A percentile compares a stretch with the other conserved stretches of the same genome.
These are phyloP conservation scores for Metroxylon sagu DNA, from an alignment of 176 grass and related monocot genomes.

Conservation along the genomic window DNA sequence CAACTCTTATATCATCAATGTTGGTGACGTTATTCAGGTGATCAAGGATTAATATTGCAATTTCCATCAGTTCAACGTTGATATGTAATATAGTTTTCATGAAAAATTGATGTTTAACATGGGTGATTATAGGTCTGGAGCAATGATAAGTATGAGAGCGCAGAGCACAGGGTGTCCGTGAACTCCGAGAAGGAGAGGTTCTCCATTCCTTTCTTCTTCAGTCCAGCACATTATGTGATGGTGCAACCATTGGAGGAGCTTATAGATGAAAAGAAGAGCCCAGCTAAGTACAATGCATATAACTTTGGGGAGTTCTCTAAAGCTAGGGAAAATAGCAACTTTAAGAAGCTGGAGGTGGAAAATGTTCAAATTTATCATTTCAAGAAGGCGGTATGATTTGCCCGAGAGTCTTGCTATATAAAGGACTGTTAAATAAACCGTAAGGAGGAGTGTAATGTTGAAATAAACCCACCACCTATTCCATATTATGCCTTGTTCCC, in stretches of 20 bases:
- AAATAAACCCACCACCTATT: too few species aligned
- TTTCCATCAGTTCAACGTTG: too few species aligned
- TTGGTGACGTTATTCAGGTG: constrained; percentile 72
- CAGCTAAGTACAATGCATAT: constrained; percentile 39
- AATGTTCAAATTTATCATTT: constrained; percentile 78
- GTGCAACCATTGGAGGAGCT: constrained; percentile 53
- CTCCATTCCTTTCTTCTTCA: constrained; percentile 68
- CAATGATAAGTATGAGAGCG: constrained; percentile 80
- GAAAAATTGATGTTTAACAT: too few species aligned
- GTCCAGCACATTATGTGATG: constrained; percentile 31
- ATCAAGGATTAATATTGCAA: not conserved
- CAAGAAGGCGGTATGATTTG: constrained; percentile 24
- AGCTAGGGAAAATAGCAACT: constrained; percentile 55
- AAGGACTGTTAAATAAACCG: too few species aligned
- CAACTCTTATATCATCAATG: constrained; percentile 56
- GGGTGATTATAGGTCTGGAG: constrained; percentile 52
- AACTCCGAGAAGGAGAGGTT: constrained; percentile 52
- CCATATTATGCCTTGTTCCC: too few species aligned
- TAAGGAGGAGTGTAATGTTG: too few species aligned
- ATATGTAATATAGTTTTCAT: too few species aligned
- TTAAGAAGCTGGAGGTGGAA: constrained; percentile 51
- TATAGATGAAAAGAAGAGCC: constrained; percentile 30
- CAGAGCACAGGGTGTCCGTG: constrained; percentile 60
- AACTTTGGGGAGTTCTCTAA: constrained; percentile 55
- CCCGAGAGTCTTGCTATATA: too few species aligned